phyloP scores from a whole-genome alignment of 257 asterid species.

The Solanum chmielewskii region DNA sequence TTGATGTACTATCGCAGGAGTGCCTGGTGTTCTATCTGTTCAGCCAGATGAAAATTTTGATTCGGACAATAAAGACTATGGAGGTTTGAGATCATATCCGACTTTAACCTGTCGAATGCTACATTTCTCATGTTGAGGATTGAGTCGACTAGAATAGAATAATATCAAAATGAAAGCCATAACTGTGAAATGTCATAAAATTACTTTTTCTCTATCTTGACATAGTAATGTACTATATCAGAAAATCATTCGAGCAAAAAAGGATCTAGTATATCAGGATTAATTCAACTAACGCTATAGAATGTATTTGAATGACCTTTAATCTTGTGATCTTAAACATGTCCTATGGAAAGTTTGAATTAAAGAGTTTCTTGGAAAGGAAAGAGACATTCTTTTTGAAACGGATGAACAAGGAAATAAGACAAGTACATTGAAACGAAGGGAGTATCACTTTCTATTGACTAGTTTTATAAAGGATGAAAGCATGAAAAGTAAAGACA shows the following conservation, averaged over 20 bases:
- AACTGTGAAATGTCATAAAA: not conserved
- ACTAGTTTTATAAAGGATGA: too few species aligned
- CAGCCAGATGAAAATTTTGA: slow-evolving; percentile 50
- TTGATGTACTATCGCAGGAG: slow-evolving; percentile 28
- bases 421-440: not conserved
- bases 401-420: not conserved
- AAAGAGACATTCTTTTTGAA: not conserved
- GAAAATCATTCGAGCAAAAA: not conserved
- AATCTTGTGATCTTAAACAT: not conserved
- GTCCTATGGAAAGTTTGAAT: not conserved
- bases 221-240: not conserved
- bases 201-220: not conserved
- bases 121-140: not conserved
- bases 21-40: slow-evolving; percentile 71
- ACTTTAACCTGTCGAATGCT: not conserved
- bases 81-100: slow-evolving; percentile 35
- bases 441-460: too few species aligned
- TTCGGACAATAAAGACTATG: slow-evolving; percentile 57
- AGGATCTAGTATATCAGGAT: not conserved
- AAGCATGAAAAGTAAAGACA: too few species aligned
- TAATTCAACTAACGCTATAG: not conserved
- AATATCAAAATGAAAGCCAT: not conserved
- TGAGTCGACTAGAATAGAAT: not conserved
- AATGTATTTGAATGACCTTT: not conserved
- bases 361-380: not conserved